A percentile compares a stretch with the other conserved stretches of the same genome.
These are phyloP conservation scores for Kalanchoe fedtschenkoi DNA, from an alignment of 164 flowering plant genomes.

Conservation along the genomic window DNA sequence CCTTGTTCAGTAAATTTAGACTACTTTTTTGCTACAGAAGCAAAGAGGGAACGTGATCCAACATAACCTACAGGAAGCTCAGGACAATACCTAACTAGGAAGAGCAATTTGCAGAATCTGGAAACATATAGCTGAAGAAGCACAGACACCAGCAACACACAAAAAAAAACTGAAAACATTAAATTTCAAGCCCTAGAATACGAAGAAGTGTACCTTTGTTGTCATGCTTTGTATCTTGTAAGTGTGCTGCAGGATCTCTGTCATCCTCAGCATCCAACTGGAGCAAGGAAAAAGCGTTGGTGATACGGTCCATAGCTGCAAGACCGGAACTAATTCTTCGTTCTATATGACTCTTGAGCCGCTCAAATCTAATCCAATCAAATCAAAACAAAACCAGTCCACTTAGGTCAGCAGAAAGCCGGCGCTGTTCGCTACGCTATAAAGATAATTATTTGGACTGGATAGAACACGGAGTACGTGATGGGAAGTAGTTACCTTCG, in stretches of 20 bases:
- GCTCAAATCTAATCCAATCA: not conserved
- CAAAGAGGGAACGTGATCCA: too few relatives aligned
- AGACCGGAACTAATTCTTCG: not conserved
- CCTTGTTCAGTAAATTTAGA: too few relatives aligned
- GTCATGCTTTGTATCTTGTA: not conserved
- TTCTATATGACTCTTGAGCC: not conserved
- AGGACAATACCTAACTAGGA: too few relatives aligned
- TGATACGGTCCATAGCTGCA: conserved; percentile 22
- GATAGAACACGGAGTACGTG: not conserved
- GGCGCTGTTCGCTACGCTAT: too few relatives aligned
- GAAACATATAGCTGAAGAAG: not conserved
- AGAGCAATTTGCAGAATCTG: too few relatives aligned
- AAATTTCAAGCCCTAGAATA: not conserved
- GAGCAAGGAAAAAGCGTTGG: conserved; percentile 36
- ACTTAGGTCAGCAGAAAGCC: too few relatives aligned
- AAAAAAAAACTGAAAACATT: not conserved
- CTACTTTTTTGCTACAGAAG: too few relatives aligned
- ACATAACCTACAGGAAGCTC: too few relatives aligned
- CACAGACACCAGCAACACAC: not conserved
- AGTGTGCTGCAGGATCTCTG: not conserved
- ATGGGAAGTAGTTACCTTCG: too few relatives aligned
- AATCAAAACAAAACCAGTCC: not conserved
- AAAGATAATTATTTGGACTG: too few relatives aligned
- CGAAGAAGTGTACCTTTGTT: not conserved
- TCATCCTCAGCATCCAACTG: conserved; percentile 34